Evolutionary conservation across 164 flowering plant species (phyloP).

Genomic region (Stephania japonica): DNA sequence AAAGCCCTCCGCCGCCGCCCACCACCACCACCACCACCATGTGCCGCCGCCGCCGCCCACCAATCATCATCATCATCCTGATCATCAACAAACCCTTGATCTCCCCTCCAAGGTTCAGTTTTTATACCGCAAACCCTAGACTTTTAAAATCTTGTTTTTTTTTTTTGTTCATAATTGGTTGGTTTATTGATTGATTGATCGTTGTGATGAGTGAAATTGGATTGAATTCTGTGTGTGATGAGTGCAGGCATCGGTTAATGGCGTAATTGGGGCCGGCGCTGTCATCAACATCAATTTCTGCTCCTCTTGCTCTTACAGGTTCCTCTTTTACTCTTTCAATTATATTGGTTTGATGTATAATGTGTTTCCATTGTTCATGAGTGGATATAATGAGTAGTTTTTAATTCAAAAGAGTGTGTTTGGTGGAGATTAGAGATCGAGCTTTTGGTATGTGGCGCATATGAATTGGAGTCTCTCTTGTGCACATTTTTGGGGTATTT

Average conservation of each 20-base stretch:
- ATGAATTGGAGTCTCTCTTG: neutral
- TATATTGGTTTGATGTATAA: neutral
- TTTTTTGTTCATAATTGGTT: neutral
- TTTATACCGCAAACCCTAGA: neutral
- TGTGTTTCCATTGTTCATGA: neutral
- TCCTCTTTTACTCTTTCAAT: too few relatives aligned
- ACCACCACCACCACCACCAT: constrained; percentile 22
- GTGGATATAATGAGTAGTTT: neutral
- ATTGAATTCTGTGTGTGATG: neutral
- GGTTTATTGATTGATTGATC: neutral
- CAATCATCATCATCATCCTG: neutral
- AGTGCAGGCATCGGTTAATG: constrained; percentile 26
- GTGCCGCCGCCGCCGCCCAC: constrained; percentile 14
- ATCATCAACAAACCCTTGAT: constrained; percentile 29
- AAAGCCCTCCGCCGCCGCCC: constrained; percentile 22
- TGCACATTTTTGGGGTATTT: too few relatives aligned
- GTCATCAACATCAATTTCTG: constrained; percentile 60
- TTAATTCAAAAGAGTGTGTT: neutral
- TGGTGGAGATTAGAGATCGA: neutral
- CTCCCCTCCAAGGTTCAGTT: constrained; percentile 46
- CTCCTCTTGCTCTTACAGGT: constrained; percentile 80
- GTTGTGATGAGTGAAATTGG: too few relatives aligned
- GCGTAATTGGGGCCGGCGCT: constrained; percentile 46
- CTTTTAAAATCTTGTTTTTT: neutral
- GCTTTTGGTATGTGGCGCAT: neutral